phyloP scores from a whole-genome alignment of 2,329 filamentous ascomycete species.

The Tolypocladium tropicale region DNA sequence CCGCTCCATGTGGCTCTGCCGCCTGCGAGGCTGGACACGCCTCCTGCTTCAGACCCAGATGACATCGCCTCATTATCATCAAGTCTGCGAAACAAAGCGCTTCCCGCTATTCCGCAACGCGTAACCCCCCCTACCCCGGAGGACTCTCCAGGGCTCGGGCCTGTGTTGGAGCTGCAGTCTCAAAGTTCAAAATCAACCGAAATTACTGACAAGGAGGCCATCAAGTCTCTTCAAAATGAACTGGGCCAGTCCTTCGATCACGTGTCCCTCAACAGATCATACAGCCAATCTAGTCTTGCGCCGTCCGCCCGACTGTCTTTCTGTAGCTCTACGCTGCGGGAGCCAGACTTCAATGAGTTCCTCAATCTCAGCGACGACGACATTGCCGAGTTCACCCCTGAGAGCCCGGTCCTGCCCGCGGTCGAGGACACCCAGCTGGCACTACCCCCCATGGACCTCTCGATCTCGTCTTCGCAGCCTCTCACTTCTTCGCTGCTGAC shows the following conservation, averaged over 20 bases:
- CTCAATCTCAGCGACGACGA: slow-evolving; percentile 46
- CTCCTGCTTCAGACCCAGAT: slow-evolving; percentile 19
- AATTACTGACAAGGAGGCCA: slow-evolving; percentile 15
- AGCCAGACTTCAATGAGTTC: slow-evolving; percentile 44
- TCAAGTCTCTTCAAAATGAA: slow-evolving; percentile 15
- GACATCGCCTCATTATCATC: slow-evolving; percentile 8
- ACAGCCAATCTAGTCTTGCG: slow-evolving; percentile 19
- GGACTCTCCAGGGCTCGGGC: slow-evolving; percentile 19
- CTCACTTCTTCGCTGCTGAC: slow-evolving; percentile 26
- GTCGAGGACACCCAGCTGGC: slow-evolving; percentile 3
- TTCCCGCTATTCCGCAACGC: slow-evolving; percentile 7
- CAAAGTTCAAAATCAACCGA: slow-evolving; percentile 17
- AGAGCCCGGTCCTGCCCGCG: slow-evolving; percentile 7
- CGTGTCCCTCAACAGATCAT: slow-evolving; percentile 13
- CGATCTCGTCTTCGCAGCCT: slow-evolving; percentile 12
- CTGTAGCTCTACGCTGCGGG: slow-evolving; percentile 29
- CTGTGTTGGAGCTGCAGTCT: slow-evolving; percentile 13
- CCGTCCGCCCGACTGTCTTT: slow-evolving; percentile 16
- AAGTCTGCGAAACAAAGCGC: slow-evolving; percentile 5
- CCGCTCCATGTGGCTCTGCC: slow-evolving; percentile 11
- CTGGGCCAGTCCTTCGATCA: slow-evolving; percentile 15
- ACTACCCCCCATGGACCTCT: slow-evolving; percentile 11
- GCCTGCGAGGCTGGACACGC: slow-evolving; percentile 17
- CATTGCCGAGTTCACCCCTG: slow-evolving; percentile 35
- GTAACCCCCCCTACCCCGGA: slow-evolving; percentile 18